Conservation (phyloP, 2,329 filamentous ascomycete genomes). For the Fusarium coicis region DNA sequence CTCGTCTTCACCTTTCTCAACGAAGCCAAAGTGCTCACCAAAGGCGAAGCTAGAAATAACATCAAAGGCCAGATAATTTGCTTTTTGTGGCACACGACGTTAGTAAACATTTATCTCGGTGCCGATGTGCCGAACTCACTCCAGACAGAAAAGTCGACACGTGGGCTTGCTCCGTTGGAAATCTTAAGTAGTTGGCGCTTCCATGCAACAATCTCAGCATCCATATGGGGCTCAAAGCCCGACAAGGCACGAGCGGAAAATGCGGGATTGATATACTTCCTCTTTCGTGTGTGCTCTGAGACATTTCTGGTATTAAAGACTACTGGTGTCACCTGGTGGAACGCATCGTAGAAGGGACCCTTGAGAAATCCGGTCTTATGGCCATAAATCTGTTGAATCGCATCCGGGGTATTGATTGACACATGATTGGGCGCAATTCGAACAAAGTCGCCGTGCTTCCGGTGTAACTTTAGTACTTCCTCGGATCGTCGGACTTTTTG, state of each 20-base stretch:
- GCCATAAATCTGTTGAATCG: background rate
- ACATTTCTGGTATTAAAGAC: background rate
- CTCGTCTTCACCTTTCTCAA: background rate
- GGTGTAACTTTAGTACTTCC: background rate
- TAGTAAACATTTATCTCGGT: background rate
- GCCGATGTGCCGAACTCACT: background rate
- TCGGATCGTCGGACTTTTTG: background rate
- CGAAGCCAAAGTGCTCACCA: background rate
- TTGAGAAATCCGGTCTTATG: background rate
- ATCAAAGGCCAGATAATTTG: background rate
- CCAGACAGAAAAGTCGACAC: background rate
- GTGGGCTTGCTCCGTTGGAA: background rate
- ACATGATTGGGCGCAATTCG: background rate
- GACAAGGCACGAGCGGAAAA: background rate
- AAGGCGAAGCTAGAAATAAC: background rate
- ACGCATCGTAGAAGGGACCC: background rate
- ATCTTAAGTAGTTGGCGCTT: background rate
- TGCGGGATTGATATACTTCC: background rate
- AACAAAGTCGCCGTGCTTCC: background rate
- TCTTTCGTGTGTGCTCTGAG: background rate
- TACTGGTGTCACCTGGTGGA: background rate
- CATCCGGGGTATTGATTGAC: background rate
- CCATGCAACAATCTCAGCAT: background rate
- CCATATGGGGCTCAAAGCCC: background rate
- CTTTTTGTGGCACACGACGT: accelerated